These are phyloP conservation scores for Fusarium drepaniforme DNA, from an alignment of 2,329 filamentous ascomycete genomes.

Conservation along the genomic window DNA sequence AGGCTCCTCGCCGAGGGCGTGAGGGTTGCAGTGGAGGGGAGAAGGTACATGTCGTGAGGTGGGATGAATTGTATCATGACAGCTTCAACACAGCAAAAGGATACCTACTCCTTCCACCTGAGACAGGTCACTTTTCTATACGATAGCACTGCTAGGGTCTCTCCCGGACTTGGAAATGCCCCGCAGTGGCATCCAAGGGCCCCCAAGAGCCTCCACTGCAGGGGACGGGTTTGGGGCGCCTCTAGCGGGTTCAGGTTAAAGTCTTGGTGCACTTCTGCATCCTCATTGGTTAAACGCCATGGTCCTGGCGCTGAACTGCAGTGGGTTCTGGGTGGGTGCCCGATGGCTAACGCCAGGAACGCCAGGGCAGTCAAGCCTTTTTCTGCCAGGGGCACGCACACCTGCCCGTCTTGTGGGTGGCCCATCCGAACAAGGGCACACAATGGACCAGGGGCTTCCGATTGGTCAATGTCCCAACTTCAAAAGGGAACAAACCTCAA, in stretches of 20 bases:
- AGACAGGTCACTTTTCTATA: conserved; percentile 11
- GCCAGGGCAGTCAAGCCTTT: conserved; percentile 6
- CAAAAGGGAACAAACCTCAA: conserved; percentile 19
- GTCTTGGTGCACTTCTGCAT: conserved; percentile 15
- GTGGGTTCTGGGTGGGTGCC: conserved; percentile 4
- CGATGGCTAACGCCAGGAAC: conserved; percentile 10
- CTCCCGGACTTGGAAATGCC: conserved; percentile 14
- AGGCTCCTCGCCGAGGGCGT: conserved; percentile 16
- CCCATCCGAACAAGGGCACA: conserved; percentile 1
- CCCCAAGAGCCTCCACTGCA: conserved; percentile 34
- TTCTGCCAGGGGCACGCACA: conserved; percentile 27
- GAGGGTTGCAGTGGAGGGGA: conserved; percentile 14
- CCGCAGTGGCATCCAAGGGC: conserved; percentile 1
- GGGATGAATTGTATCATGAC: conserved; percentile 14
- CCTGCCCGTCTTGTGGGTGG: neutral
- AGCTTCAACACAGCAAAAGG: neutral
- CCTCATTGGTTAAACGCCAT: conserved; percentile 9
- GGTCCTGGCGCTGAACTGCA: conserved; percentile 23
- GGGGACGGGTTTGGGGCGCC: conserved; percentile 30
- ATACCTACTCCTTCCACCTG: conserved; percentile 6
- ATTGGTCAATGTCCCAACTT: conserved; percentile 21
- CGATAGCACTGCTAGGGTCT: conserved; percentile 5
- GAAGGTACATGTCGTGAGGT: conserved; percentile 7
- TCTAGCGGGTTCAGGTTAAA: conserved; percentile 23
- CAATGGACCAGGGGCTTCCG: conserved; percentile 10